Percentiles rank a stretch among this genome's conserved stretches.
Evolutionary conservation across 441 rosid species (phyloP).

Genomic region (Adansonia gregorii): DNA sequence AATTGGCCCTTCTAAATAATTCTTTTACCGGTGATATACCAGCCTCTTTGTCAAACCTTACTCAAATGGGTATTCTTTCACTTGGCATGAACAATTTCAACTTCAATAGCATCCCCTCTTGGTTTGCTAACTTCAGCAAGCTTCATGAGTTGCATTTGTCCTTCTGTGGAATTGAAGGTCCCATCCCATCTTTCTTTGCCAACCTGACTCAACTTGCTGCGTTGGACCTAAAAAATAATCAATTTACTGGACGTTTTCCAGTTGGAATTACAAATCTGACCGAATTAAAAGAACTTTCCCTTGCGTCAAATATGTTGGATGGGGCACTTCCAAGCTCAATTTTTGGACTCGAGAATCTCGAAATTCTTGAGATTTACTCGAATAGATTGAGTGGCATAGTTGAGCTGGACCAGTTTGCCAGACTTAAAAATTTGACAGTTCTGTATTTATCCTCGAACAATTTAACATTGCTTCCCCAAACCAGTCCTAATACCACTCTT

Average conservation of each 20-base stretch:
- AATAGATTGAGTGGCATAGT: constrained; percentile 31
- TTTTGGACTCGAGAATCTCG: constrained; percentile 20
- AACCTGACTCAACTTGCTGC: constrained; percentile 2
- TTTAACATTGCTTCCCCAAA: constrained; percentile 16
- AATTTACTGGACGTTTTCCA: neutral
- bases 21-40: constrained; percentile 9
- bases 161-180: constrained; percentile 1
- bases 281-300: neutral
- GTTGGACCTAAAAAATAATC: neutral
- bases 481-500: neutral
- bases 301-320: constrained; percentile 10
- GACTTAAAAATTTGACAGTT: neutral
- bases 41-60: constrained; percentile 16
- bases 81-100: constrained; percentile 14
- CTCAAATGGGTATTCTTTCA: neutral
- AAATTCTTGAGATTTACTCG: neutral
- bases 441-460: constrained; percentile 20
- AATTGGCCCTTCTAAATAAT: constrained; percentile 8
- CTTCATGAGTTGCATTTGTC: neutral
- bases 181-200: constrained; percentile 19
- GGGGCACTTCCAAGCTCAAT: constrained; percentile 24
- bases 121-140: constrained; percentile 3
- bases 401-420: constrained; percentile 18
- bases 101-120: constrained; percentile 4
- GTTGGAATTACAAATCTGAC: constrained; percentile 16